Evolutionary conservation across 495 filamentous ascomycete genomes (phyloP).

Genomic region (Xylaria castorea): DNA sequence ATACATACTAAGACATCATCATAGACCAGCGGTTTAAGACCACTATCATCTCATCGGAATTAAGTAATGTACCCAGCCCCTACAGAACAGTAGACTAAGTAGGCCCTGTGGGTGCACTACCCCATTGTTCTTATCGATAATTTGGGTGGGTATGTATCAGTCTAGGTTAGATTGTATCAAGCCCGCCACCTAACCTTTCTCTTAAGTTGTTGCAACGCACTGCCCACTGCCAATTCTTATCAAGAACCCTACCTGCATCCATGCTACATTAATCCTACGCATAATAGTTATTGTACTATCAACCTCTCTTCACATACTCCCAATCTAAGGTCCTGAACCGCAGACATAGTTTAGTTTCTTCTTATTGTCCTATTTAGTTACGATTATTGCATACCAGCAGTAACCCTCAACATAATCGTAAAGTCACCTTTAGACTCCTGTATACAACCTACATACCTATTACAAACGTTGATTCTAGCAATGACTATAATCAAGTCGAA

Average conservation of each 20-base stretch:
- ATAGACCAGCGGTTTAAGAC: too few relatives aligned
- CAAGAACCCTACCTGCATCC: not conserved
- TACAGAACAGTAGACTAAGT: too few relatives aligned
- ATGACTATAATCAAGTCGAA: constrained; percentile 36
- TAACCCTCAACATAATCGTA: not conserved
- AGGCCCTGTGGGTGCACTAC: not conserved
- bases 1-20: not conserved
- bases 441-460: not conserved
- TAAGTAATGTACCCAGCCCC: not conserved
- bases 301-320: not conserved
- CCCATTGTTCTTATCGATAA: not conserved
- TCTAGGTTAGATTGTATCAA: not conserved
- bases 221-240: not conserved
- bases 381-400: not conserved
- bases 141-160: not conserved
- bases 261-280: not conserved
- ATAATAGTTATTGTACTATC: not conserved
- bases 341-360: not conserved
- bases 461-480: not conserved
- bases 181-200: not conserved
- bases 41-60: not conserved
- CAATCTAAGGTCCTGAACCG: not conserved
- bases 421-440: not conserved
- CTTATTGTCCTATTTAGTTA: not conserved
- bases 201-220: not conserved